Conservation (phyloP, 331 rosid genomes). For the Quercus phellos region DNA sequence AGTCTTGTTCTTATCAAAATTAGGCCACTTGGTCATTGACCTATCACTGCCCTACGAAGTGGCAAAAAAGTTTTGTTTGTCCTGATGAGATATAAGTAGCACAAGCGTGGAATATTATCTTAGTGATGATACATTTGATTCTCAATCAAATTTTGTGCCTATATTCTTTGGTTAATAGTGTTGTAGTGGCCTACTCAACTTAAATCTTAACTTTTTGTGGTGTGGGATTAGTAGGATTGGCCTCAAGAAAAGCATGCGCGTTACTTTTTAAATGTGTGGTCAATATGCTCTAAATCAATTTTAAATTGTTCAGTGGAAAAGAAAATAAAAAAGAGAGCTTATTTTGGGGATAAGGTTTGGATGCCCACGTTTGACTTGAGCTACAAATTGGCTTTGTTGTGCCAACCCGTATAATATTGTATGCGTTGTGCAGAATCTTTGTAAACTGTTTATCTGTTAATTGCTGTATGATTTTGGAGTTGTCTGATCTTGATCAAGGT, state of each 20-base stretch:
- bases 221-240: too few species aligned
- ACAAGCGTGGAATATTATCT: conserved; percentile 12
- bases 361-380: not conserved
- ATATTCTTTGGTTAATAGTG: not conserved
- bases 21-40: conserved; percentile 1
- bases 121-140: not conserved
- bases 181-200: not conserved
- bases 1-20: not conserved
- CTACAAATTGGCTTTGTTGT: not conserved
- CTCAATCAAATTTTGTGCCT: not conserved
- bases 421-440: too few species aligned
- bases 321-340: too few species aligned
- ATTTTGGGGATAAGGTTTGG: not conserved
- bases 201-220: not conserved
- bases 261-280: not conserved
- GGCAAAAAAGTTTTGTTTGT: conserved; percentile 16
- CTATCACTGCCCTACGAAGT: conserved; percentile 15
- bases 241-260: conserved; percentile 15
- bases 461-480: too few species aligned
- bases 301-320: too few species aligned
- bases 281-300: not conserved
- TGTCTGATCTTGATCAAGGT: too few species aligned
- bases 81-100: conserved; percentile 15
- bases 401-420: not conserved
- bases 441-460: too few species aligned